Conservation (phyloP, 2,329 filamentous ascomycete species). For the Trichoderma hamatum region DNA sequence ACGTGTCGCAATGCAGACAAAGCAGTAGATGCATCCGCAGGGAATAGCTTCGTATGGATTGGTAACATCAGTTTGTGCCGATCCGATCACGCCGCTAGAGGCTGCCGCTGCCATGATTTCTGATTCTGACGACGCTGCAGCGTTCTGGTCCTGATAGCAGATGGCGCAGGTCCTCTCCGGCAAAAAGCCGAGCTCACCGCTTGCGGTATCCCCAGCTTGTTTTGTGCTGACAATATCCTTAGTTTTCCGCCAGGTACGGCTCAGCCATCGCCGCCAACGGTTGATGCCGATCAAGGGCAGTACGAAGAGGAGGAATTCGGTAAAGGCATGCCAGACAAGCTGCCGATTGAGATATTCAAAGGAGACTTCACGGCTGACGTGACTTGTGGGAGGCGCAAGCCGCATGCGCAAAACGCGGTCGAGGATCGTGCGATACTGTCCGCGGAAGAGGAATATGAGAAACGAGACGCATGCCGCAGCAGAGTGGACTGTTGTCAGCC, state of each 20-base stretch:
- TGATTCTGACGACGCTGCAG: conserved; percentile 68
- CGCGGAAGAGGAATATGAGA: conserved; percentile 86
- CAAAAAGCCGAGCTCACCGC: conserved; percentile 79
- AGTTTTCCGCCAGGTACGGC: conserved; percentile 80
- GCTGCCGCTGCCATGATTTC: conserved; percentile 73
- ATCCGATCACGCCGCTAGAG: conserved; percentile 79
- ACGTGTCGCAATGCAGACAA: conserved; percentile 87
- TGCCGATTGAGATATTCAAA: conserved; percentile 98
- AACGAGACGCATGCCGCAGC: conserved; percentile 83
- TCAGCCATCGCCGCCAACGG: conserved; percentile 89
- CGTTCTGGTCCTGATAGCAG: conserved; percentile 92
- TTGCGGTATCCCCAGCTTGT: conserved; percentile 54
- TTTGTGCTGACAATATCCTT: conserved; percentile 63
- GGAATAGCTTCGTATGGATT: conserved; percentile 92
- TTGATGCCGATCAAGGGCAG: conserved; percentile 95
- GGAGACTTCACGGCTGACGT: conserved; percentile 87
- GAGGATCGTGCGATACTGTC: conserved; percentile 85
- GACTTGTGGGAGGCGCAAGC: conserved; percentile 79
- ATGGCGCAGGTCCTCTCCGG: conserved; percentile 95
- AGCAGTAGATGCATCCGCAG: conserved; percentile 94
- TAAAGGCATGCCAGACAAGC: conserved; percentile 99
- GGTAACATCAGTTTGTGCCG: conserved; percentile 88
- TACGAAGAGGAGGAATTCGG: conserved; percentile 95
- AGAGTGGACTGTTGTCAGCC: conserved; percentile 74
- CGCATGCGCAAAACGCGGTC: conserved; percentile 84